Conservation (phyloP, 2,329 filamentous ascomycete species). For the Chaetomiaceae sp. region DNA sequence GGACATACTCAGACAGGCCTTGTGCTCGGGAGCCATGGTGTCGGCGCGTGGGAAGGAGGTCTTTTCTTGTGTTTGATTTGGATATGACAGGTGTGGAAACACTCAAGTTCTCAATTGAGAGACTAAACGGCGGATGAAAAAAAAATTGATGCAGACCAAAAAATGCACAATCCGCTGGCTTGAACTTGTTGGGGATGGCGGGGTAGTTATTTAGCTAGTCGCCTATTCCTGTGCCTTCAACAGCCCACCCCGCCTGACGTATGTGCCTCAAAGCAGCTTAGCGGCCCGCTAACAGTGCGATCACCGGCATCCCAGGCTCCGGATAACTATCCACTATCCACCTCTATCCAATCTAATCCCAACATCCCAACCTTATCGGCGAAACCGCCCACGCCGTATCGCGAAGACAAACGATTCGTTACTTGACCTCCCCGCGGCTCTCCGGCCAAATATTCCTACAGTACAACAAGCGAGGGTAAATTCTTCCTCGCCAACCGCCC, state of each 20-base stretch:
- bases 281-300: constrained; percentile 8
- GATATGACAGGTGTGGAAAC: background rate
- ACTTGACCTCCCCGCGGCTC: background rate
- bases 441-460: background rate
- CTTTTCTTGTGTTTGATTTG: constrained; percentile 7
- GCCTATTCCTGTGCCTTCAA: background rate
- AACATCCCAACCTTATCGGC: constrained; percentile 5
- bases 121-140: background rate
- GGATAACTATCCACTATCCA: too few species aligned
- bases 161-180: constrained; percentile 2
- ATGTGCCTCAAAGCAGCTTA: constrained; percentile 4
- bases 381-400: background rate
- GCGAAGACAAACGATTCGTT: background rate
- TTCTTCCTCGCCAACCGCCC: background rate
- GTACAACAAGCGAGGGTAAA: too few species aligned
- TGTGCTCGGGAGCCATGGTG: constrained; percentile 55
- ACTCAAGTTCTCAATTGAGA: too few species aligned
- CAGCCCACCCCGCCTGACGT: constrained; percentile 8
- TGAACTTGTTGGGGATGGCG: constrained; percentile 8
- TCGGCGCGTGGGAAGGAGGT: constrained; percentile 26
- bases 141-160: background rate
- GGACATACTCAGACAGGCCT: constrained; percentile 59
- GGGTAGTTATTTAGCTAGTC: background rate
- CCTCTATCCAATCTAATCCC: constrained; percentile 3
- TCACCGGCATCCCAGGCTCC: constrained; percentile 5